Evolutionary conservation across 2,329 filamentous ascomycete genomes (phyloP), one percentile per base, ranked within the genome.

Genomic region (Mariannaea elegans): DNA sequence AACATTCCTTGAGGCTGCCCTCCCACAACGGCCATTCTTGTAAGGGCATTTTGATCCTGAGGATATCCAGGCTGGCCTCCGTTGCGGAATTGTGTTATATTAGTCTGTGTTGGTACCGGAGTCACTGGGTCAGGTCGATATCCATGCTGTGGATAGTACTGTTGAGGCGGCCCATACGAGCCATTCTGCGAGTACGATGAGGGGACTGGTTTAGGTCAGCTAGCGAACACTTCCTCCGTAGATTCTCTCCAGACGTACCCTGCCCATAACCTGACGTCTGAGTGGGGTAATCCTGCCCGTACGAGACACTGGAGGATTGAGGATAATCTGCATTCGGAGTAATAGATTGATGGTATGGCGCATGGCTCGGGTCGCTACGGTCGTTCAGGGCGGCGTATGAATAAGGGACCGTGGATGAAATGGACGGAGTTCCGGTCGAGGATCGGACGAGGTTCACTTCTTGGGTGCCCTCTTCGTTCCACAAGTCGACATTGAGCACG

Each of bases 1-100:
- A 94, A 97, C 92, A 97, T 96, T 56, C 92, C 92, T 34, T 88
- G 88, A 1, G 89, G 88, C 49, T 83, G 82, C 5, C 71, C 72
- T 75, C 84, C 73, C 6, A 73, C 74, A 60, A 76, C 73, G 5
- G 75, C 73, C 69, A 77, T 76, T 41, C 75, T 70, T 21, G 73
- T 65, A 34, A 75, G 55, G 3, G 67, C 61, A 36, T 59, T 70
- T 39, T 72, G 72, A 39, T 77, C 75, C 47, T 75, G 72, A 8
- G 62, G 57, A 46, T 73, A 75, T 7, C 67, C 66, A 14, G 68
- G 56, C 8, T 65, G 53, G 29, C 61, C 38, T 8, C 68, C 69
- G 48, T 73, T 74, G 19, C 72, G 65, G 44, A 71, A 75, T 10
- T 70, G 63, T 8, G 69, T 54, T 50, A 72, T 62, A 29, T 55